These are phyloP conservation scores for Turnera subulata DNA, from an alignment of 345 rosid species.

Conservation along the genomic window DNA sequence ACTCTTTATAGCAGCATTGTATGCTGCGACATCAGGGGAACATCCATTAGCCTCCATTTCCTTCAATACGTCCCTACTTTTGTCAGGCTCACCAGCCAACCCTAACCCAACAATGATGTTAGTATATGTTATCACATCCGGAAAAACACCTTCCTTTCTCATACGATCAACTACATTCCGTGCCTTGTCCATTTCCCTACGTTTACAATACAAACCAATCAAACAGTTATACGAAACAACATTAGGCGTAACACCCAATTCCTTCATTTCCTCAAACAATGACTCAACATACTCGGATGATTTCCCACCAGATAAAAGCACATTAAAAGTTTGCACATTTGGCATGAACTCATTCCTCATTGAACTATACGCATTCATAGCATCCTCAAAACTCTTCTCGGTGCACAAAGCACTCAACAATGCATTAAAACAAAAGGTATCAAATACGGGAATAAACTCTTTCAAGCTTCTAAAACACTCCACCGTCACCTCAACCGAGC, in stretches of 20 bases:
- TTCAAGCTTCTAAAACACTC: slow-evolving; percentile 65
- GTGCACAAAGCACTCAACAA: slow-evolving; percentile 77
- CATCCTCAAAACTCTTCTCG: slow-evolving; percentile 85
- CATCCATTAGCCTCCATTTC: slow-evolving; percentile 88
- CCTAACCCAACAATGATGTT: slow-evolving; percentile 47
- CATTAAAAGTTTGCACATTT: slow-evolving; percentile 71
- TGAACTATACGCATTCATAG: slow-evolving; percentile 73
- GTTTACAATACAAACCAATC: slow-evolving; percentile 81
- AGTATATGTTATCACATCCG: slow-evolving; percentile 61
- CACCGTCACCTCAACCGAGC: slow-evolving; percentile 70
- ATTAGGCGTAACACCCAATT: slow-evolving; percentile 66
- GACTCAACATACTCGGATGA: slow-evolving; percentile 67
- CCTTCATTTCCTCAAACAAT: slow-evolving; percentile 70
- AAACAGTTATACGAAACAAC: slow-evolving; percentile 37
- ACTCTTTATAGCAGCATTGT: slow-evolving; percentile 60
- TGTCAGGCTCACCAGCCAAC: slow-evolving; percentile 89
- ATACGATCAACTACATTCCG: slow-evolving; percentile 52
- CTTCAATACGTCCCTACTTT: slow-evolving; percentile 60
- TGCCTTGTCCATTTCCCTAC: slow-evolving; percentile 62
- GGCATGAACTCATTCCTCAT: slow-evolving; percentile 63
- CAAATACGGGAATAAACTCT: slow-evolving; percentile 54
- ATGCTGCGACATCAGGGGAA: slow-evolving; percentile 80
- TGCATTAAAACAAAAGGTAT: slow-evolving; percentile 59
- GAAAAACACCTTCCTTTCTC: slow-evolving; percentile 52
- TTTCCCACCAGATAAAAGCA: slow-evolving; percentile 84